These are phyloP conservation scores for Rhamnella rubrinervis DNA, from an alignment of 331 rosid genomes.

Conservation along the genomic window DNA sequence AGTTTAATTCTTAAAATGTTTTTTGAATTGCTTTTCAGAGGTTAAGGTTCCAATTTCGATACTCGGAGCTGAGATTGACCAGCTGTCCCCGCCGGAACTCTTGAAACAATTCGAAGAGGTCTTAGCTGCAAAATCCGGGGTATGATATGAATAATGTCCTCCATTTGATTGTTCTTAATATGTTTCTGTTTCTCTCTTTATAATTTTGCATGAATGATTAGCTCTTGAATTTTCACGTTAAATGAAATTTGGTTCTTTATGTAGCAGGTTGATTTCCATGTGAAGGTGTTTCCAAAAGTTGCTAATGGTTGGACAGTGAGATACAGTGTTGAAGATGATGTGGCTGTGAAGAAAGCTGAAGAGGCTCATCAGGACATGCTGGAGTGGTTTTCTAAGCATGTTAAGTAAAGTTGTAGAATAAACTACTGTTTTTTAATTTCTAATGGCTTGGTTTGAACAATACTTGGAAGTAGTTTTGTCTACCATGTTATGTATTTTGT, in stretches of 20 bases:
- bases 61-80: constrained; percentile 66
- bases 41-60: constrained; percentile 42
- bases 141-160: constrained; percentile 19
- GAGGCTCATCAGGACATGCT: constrained; percentile 61
- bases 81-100: constrained; percentile 41
- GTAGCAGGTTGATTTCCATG: constrained; percentile 49
- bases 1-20: too few relatives aligned
- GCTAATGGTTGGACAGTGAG: constrained; percentile 70
- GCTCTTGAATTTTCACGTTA: too few relatives aligned
- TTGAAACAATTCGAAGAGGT: constrained; percentile 49
- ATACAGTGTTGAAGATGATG: constrained; percentile 47
- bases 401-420: too few relatives aligned
- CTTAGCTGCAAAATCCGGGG: constrained; percentile 47
- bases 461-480: too few relatives aligned
- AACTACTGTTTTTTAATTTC: too few relatives aligned
- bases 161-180: not conserved
- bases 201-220: too few relatives aligned
- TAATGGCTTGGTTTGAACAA: too few relatives aligned
- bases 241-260: not conserved
- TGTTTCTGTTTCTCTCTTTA: too few relatives aligned
- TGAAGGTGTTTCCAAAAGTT: constrained; percentile 61
- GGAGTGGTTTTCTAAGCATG: constrained; percentile 51
- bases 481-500: too few relatives aligned
- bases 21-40: constrained; percentile 26
- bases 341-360: constrained; percentile 55